These are phyloP conservation scores for Clarireedia monteithiana DNA, from an alignment of 2,329 filamentous ascomycete genomes.

Conservation along the genomic window DNA sequence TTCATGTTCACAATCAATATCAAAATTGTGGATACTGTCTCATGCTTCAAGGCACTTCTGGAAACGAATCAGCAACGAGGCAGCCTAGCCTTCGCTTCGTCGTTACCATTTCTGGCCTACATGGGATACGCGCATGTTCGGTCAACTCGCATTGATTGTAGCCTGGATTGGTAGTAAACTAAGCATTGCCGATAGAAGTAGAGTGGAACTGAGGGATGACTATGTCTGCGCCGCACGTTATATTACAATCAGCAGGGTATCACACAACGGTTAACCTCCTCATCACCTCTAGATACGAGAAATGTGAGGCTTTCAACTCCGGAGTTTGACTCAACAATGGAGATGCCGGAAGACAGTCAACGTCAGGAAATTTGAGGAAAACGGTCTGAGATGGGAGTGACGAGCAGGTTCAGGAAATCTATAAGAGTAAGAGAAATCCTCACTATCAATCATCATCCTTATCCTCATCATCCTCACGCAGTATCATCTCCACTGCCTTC, in stretches of 20 bases:
- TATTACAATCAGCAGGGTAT: neutral
- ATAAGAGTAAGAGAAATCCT: slow-evolving; percentile 3
- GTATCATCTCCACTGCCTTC: neutral
- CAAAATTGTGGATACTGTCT: neutral
- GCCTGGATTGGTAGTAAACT: neutral
- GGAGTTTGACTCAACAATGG: neutral
- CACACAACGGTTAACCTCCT: neutral
- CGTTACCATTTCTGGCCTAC: neutral
- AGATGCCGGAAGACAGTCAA: too few species aligned
- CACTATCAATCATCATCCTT: slow-evolving; percentile 1
- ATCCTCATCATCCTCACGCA: neutral
- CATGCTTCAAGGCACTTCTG: neutral
- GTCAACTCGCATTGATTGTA: neutral
- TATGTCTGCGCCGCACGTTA: neutral
- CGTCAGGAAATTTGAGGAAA: too few species aligned
- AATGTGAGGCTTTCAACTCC: neutral
- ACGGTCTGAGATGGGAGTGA: neutral
- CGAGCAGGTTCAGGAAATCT: neutral
- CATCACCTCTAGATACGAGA: neutral
- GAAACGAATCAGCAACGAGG: neutral
- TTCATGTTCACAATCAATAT: neutral
- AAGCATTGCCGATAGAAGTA: neutral
- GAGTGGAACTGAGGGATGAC: neutral
- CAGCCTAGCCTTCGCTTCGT: neutral
- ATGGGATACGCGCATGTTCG: neutral